phyloP scores from a whole-genome alignment of 352 stramenopile species.

The Hyaloperonospora brassicae region DNA sequence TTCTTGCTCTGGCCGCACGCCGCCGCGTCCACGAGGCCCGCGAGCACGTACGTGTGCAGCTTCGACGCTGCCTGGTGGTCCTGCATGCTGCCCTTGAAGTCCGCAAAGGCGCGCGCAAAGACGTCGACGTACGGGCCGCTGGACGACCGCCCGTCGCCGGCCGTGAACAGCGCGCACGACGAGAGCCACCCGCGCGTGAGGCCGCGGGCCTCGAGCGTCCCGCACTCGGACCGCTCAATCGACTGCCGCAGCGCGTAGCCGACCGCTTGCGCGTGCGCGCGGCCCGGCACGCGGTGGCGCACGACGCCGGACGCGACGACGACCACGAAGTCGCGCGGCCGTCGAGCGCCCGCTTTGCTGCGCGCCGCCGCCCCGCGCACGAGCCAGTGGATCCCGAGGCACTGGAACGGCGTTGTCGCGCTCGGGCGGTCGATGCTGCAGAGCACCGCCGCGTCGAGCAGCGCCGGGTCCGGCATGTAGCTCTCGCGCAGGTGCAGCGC shows the following conservation, averaged over 20 bases:
- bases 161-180: slow-evolving; percentile 24
- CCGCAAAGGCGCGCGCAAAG: slow-evolving; percentile 17
- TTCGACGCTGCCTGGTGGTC: slow-evolving; percentile 23
- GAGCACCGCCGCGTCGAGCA: slow-evolving; percentile 24
- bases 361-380: slow-evolving; percentile 18
- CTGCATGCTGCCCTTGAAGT: slow-evolving; percentile 26
- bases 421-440: slow-evolving; percentile 17
- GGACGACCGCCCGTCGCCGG: not conserved
- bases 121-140: slow-evolving; percentile 11
- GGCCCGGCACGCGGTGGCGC: slow-evolving; percentile 6
- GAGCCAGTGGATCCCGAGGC: slow-evolving; percentile 28
- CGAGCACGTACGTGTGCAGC: slow-evolving; percentile 18
- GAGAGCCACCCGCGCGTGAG: slow-evolving; percentile 22
- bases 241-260: slow-evolving; percentile 24
- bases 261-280: slow-evolving; percentile 9
- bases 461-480: slow-evolving; percentile 25
- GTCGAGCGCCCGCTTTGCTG: slow-evolving; percentile 12
- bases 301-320: slow-evolving; percentile 26
- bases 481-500: slow-evolving; percentile 25
- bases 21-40: slow-evolving; percentile 25
- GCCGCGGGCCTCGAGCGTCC: not conserved
- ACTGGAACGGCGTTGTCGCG: slow-evolving; percentile 21
- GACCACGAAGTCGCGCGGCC: slow-evolving; percentile 30
- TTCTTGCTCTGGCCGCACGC: slow-evolving; percentile 56
- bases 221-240: slow-evolving; percentile 11